Evolutionary conservation across 768 basidiomycete genomes (phyloP).

Genomic region (Sistotremastrum suecicum): DNA sequence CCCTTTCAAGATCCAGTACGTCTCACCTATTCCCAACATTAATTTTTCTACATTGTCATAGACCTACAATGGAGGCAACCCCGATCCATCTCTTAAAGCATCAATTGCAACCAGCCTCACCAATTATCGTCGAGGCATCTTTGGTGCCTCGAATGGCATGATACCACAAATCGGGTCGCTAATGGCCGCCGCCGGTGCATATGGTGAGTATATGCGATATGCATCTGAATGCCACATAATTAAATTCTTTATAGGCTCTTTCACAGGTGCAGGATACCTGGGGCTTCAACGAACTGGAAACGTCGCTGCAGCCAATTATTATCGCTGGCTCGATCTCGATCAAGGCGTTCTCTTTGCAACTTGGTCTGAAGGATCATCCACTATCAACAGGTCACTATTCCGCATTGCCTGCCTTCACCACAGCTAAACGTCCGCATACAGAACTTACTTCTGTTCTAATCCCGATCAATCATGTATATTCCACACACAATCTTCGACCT

Average conservation of each 20-base stretch:
- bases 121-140: slow-evolving; percentile 40
- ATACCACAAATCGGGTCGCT: slow-evolving; percentile 46
- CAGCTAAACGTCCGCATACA: slow-evolving; percentile 8
- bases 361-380: slow-evolving; percentile 40
- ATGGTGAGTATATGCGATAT: slow-evolving; percentile 28
- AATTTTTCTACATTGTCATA: slow-evolving; percentile 9
- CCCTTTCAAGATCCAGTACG: slow-evolving; percentile 51
- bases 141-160: slow-evolving; percentile 41
- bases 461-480: slow-evolving; percentile 43
- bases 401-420: not conserved
- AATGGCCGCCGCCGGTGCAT: slow-evolving; percentile 40
- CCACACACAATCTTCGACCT: slow-evolving; percentile 6
- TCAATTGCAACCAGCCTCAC: slow-evolving; percentile 36
- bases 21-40: not conserved
- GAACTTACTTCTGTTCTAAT: slow-evolving; percentile 54
- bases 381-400: slow-evolving; percentile 33
- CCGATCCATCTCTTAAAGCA: slow-evolving; percentile 27
- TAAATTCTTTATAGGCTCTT: slow-evolving; percentile 39
- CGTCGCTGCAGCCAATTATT: slow-evolving; percentile 23
- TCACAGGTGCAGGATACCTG: slow-evolving; percentile 49
- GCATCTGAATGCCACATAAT: not conserved
- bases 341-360: slow-evolving; percentile 38
- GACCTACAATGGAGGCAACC: slow-evolving; percentile 65
- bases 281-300: too few species aligned
- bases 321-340: slow-evolving; percentile 60